Base-by-base conservation (phyloP, 1,284 basidiomycete genomes). In the Meripilus lineatus region DNA sequence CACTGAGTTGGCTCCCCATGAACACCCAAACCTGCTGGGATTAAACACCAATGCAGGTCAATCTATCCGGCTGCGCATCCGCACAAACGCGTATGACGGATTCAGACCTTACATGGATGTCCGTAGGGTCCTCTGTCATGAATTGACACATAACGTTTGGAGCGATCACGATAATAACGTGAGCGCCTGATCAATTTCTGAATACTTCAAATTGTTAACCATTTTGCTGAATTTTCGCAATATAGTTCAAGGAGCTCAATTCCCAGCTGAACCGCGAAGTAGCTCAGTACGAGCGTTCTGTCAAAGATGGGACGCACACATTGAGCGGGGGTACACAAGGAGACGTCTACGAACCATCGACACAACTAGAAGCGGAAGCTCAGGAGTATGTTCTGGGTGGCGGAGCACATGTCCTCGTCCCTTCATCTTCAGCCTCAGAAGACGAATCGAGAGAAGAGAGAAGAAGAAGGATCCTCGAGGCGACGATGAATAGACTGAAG, bases 1-100 rank as follows among this genome's bases (percentile, higher is more conserved):
- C 20, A 86, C 83, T 1, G 84, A 89, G 61, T 74, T 89, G 30
- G 83, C 84, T 23, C 84, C 84, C 0, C 83, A 84, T 48, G 83
- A 87, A 56, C 74, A 84, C 44, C 84, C 86, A 0, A 66, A 77
- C 15, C 62, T 89, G 8, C 70, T 88, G 5, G 87, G 88, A 0
- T 68, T 88, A 35, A 89, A 89, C 58, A 72, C 75, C 38, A 80
- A 80, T 46, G 67, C 63, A 0, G 85, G 86, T 0, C 66, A 79
- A 54, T 63, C 70, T 23, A 84, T 89, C 52, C 79, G 80, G 56
- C 63, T 88, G 2, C 73, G 84, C 13, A 54, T 88, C 28, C 70
- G 84, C n/a, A 87, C 84, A 6, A 71, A 87, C 57, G 61, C 58
- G 3, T 85, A 84, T 50, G 82, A 84, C 50, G 86, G 85, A 3